These are phyloP conservation scores for Rhododendron vialii DNA, from an alignment of 148 eudicot genomes.

Conservation along the genomic window DNA sequence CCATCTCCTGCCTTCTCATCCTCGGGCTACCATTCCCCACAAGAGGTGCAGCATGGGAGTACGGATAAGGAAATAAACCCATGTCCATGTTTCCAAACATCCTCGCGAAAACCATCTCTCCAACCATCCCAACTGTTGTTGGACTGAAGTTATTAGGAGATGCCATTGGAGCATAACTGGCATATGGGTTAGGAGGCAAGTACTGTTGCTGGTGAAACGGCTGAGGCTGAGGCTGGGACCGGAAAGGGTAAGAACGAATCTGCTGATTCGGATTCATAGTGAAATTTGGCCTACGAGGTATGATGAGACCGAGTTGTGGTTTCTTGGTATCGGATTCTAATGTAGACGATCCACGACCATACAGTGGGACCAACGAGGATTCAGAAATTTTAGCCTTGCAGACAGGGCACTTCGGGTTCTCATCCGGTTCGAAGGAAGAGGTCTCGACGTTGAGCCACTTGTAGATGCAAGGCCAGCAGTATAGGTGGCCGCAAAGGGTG, in stretches of 20 bases:
- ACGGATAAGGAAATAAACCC: constrained; percentile 43
- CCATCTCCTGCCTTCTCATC: constrained; percentile 73
- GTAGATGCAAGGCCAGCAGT: constrained; percentile 91
- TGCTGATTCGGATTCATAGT: constrained; percentile 19
- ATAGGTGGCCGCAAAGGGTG: constrained; percentile 87
- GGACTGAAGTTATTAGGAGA: constrained; percentile 29
- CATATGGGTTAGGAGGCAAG: constrained; percentile 23
- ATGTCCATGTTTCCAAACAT: constrained; percentile 53
- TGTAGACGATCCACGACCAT: constrained; percentile 52
- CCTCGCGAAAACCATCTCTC: constrained; percentile 69
- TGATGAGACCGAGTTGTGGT: constrained; percentile 21
- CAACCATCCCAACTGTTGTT: constrained; percentile 52
- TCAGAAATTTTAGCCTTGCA: constrained; percentile 67
- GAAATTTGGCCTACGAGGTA: constrained; percentile 64
- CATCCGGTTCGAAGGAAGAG: constrained; percentile 40
- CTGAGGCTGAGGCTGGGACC: constrained; percentile 24
- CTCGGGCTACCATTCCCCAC: constrained; percentile 34
- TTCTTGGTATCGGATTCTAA: constrained; percentile 28
- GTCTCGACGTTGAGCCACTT: constrained; percentile 68
- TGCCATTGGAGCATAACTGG: not conserved
- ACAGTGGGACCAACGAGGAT: constrained; percentile 63
- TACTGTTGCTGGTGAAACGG: constrained; percentile 30
- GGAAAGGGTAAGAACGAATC: not conserved
- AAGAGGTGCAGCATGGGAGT: constrained; percentile 34
- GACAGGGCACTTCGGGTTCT: constrained; percentile 64